Conservation (phyloP, 495 filamentous ascomycete genomes). For the Bryoglossum gracile region DNA sequence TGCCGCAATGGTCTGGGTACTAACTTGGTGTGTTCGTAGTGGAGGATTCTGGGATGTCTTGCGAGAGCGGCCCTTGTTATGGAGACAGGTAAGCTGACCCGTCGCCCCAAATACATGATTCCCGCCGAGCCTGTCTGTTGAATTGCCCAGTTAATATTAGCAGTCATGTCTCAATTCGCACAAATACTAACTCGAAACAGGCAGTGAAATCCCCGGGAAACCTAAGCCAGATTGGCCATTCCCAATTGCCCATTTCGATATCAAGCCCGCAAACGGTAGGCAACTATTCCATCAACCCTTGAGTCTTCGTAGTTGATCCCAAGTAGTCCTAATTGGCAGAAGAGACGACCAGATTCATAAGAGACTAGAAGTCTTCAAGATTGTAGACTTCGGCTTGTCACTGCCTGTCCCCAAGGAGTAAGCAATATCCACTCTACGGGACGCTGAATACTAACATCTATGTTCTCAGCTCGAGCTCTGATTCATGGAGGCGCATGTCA, state of each 20-base stretch:
- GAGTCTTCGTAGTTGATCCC: not conserved
- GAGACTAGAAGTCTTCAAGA: not conserved
- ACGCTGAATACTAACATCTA: not conserved
- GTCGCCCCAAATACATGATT: too few relatives aligned
- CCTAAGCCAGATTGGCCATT: not conserved
- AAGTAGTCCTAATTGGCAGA: not conserved
- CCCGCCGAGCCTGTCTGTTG: too few relatives aligned
- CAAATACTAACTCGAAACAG: too few relatives aligned
- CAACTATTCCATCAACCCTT: not conserved
- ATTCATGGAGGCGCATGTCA: not conserved
- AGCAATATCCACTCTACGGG: too few relatives aligned
- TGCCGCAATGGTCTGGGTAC: not conserved
- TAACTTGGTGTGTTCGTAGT: not conserved
- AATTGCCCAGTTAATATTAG: too few relatives aligned
- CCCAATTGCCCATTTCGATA: constrained; percentile 9
- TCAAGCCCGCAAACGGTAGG: constrained; percentile 7
- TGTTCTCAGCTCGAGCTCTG: not conserved
- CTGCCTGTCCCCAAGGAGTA: not conserved
- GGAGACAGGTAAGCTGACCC: too few relatives aligned
- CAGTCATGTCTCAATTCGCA: too few relatives aligned
- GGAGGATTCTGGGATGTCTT: constrained; percentile 8
- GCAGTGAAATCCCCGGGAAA: not conserved
- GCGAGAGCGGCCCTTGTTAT: not conserved
- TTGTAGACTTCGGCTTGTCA: constrained; percentile 6
- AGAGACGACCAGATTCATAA: constrained; percentile 1